Conservation (phyloP, 805 yeast species). For the Metschnikowia bowlesiae region DNA sequence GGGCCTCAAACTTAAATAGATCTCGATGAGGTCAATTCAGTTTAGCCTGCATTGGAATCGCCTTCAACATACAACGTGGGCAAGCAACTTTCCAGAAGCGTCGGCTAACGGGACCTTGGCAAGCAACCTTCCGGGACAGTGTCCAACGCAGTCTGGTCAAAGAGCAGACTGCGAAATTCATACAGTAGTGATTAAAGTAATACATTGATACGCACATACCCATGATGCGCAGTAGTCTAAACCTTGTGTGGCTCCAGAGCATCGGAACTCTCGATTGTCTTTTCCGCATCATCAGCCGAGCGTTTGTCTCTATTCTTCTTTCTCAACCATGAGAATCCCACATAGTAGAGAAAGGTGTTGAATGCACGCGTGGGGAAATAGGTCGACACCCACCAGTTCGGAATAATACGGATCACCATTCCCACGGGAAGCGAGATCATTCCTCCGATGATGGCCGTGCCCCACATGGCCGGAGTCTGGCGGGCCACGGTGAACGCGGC, state of each 20-base stretch:
- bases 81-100: too few relatives aligned
- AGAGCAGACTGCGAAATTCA: too few relatives aligned
- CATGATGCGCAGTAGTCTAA: not conserved
- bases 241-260: not conserved
- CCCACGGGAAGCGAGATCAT: conserved; percentile 79
- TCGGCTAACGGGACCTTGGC: too few relatives aligned
- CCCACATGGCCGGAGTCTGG: conserved; percentile 89
- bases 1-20: too few relatives aligned
- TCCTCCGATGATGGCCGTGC: conserved; percentile 78
- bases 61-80: too few relatives aligned
- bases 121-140: too few relatives aligned
- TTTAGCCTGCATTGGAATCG: too few relatives aligned
- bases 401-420: conserved; percentile 66
- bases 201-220: too few relatives aligned
- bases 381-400: conserved; percentile 68
- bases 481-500: conserved; percentile 81
- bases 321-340: conserved; percentile 33
- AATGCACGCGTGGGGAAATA: conserved; percentile 62
- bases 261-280: conserved; percentile 5
- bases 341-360: conserved; percentile 33
- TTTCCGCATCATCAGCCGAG: conserved; percentile 17
- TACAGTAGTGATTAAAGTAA: too few relatives aligned
- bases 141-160: too few relatives aligned
- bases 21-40: too few relatives aligned
- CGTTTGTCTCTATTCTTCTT: conserved; percentile 21